phyloP scores from a whole-genome alignment of 148 eudicot genomes.

The Cornus florida region DNA sequence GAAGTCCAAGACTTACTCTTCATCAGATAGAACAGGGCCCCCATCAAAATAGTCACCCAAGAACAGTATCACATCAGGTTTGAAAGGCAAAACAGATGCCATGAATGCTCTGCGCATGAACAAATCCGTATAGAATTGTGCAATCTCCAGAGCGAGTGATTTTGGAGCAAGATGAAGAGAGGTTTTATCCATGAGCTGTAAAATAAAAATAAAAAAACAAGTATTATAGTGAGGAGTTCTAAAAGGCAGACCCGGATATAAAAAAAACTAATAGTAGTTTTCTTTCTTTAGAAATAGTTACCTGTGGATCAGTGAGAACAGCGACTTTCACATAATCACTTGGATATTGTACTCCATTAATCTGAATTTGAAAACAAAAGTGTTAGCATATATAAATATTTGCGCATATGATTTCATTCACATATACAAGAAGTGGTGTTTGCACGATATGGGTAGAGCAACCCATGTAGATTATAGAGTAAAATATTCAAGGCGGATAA shows the following conservation, averaged over 20 bases:
- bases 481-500: neutral
- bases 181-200: constrained; percentile 88
- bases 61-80: constrained; percentile 81
- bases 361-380: constrained; percentile 31
- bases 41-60: constrained; percentile 96
- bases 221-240: neutral
- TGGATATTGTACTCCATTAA: constrained; percentile 33
- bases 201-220: constrained; percentile 8
- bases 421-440: neutral
- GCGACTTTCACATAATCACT: constrained; percentile 71
- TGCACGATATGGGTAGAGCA: too few species aligned
- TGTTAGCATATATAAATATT: constrained; percentile 1
- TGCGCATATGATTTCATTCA: neutral
- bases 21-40: constrained; percentile 58
- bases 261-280: neutral
- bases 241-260: neutral
- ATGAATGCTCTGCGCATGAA: constrained; percentile 87
- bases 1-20: constrained; percentile 62
- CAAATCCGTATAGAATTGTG: constrained; percentile 79
- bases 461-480: neutral
- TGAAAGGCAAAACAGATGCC: constrained; percentile 65
- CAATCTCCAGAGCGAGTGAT: constrained; percentile 72
- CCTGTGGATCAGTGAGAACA: constrained; percentile 94
- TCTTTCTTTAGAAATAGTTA: constrained; percentile 18
- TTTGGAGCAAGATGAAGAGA: constrained; percentile 70